Evolutionary conservation across 768 basidiomycete genomes (phyloP).

Genomic region (Auricularia sp.): DNA sequence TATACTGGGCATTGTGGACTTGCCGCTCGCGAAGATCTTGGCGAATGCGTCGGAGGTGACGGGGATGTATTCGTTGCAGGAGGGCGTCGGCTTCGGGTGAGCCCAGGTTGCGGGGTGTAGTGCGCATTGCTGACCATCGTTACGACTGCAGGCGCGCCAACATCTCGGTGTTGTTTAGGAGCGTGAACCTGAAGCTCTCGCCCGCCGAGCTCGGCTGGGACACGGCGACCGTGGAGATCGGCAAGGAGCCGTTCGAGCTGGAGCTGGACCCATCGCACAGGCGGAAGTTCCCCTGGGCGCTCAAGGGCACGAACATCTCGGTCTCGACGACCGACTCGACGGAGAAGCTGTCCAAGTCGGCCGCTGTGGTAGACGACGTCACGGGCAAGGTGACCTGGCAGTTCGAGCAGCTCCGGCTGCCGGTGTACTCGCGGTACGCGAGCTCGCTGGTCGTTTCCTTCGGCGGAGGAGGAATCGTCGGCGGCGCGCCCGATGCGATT

Average conservation of each 20-base stretch:
- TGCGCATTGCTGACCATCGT: no score
- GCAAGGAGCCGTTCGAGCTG: constrained; percentile 2
- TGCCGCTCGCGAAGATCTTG: constrained; percentile 40
- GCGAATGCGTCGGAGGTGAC: constrained; percentile 42
- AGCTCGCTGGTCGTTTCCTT: constrained; percentile 39
- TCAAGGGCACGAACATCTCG: constrained; percentile 30
- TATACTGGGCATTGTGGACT: constrained; percentile 58
- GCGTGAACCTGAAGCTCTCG: constrained; percentile 49
- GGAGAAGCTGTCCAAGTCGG: constrained; percentile 29
- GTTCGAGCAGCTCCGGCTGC: constrained; percentile 30
- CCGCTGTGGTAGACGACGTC: constrained; percentile 13
- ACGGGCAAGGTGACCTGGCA: constrained; percentile 22
- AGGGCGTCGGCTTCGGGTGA: constrained; percentile 50
- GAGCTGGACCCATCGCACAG: not conserved
- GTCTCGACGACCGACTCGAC: constrained; percentile 22
- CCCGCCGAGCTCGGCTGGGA: constrained; percentile 56
- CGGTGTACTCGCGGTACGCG: constrained; percentile 38
- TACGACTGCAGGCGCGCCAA: constrained; percentile 37
- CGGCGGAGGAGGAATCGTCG: constrained; percentile 14
- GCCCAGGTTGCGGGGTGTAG: no score
- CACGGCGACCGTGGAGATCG: constrained; percentile 50
- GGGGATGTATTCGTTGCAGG: constrained; percentile 51
- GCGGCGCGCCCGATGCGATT: constrained; percentile 27
- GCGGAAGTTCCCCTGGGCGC: constrained; percentile 8
- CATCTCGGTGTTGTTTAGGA: constrained; percentile 57